A percentile compares a stretch with the other conserved stretches of the same genome.
These are phyloP conservation scores for Paecilomyces fulvus DNA, from an alignment of 2,329 filamentous ascomycete genomes.

Conservation along the genomic window DNA sequence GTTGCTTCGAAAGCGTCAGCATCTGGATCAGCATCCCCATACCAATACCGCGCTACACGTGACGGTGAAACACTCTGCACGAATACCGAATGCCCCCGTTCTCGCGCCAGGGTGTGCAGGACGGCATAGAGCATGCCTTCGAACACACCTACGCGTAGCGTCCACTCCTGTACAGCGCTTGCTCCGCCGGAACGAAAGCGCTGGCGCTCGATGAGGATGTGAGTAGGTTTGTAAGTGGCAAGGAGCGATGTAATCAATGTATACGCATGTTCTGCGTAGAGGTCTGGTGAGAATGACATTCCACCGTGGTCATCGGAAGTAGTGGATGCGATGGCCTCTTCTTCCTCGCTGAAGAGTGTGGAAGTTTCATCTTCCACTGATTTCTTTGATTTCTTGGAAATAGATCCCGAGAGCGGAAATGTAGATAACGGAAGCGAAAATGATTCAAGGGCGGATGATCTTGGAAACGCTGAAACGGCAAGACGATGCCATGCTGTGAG, in stretches of 20 bases:
- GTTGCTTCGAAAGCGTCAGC: constrained; percentile 2
- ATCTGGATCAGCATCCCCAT: constrained; percentile 20
- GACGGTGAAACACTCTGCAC: constrained; percentile 47
- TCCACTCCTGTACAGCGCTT: constrained; percentile 69
- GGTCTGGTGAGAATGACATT: constrained; percentile 41
- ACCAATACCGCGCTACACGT: constrained; percentile 50
- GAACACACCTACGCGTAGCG: constrained; percentile 69
- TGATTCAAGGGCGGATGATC: neutral
- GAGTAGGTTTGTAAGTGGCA: constrained; percentile 48
- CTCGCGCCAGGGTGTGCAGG: constrained; percentile 47
- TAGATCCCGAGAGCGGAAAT: neutral
- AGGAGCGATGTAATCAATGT: constrained; percentile 45
- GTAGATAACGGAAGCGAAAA: neutral
- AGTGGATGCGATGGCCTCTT: neutral
- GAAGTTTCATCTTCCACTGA: neutral
- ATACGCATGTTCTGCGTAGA: constrained; percentile 50
- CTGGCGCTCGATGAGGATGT: constrained; percentile 63
- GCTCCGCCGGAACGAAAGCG: constrained; percentile 57
- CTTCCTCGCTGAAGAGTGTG: neutral
- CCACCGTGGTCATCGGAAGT: constrained; percentile 4
- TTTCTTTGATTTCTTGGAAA: neutral
- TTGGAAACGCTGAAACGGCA: constrained; percentile 19
- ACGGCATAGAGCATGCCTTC: constrained; percentile 74
- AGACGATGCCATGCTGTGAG: constrained; percentile 37
- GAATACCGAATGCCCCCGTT: constrained; percentile 35